Base-by-base conservation (phyloP, 371 early-diverging fungal species). In the Apophysomyces sp. region DNA sequence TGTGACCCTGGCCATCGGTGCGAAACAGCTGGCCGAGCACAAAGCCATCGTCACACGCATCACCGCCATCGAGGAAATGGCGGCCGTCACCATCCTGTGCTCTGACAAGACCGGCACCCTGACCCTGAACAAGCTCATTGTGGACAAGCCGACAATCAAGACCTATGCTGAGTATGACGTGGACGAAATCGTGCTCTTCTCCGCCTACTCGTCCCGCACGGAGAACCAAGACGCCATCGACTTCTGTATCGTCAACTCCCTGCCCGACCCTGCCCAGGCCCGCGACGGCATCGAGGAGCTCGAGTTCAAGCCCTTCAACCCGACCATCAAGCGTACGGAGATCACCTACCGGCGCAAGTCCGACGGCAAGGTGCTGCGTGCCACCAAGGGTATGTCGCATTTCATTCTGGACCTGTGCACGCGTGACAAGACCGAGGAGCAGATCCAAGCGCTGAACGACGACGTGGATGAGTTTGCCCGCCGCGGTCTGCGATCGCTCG, bases 41-140 rank as follows among this genome's bases (percentile, higher is more conserved):
- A 92, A 94, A 73, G 96, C 95, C 7, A 94, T 98, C 62, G 96
- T 97, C 32, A 87, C 94, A 29, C 88, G 89, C 51, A 87, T 97
- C 64, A 87, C 91, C 24, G 90, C 90, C 41, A 93, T 96, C 58
- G 98, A 98, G 78, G 94, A 94, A 63, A 86, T 98, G 73, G 97
- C 96, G 21, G 93, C 93, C 63, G 94, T 94, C 53, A 89, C 89
- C 64, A 92, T 96, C 60, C 92, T 98, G 64, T 96, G 96, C 82
- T 92, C 94, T 15, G 98, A 97, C 82, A 98, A 98, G 87, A 98
- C 98, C 11, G 98, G 98, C 61, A 98, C 98, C 21, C 82, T 98
- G 59, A 98, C 98, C 52, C 86, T 94, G 56, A 96, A 95, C 87
- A 91, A 94, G 80, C 89, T 96, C 77, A 87, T 83, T 70, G 90